Base-by-base conservation (phyloP, 2,329 filamentous ascomycete genomes). In the Blumeriella jaapii region DNA sequence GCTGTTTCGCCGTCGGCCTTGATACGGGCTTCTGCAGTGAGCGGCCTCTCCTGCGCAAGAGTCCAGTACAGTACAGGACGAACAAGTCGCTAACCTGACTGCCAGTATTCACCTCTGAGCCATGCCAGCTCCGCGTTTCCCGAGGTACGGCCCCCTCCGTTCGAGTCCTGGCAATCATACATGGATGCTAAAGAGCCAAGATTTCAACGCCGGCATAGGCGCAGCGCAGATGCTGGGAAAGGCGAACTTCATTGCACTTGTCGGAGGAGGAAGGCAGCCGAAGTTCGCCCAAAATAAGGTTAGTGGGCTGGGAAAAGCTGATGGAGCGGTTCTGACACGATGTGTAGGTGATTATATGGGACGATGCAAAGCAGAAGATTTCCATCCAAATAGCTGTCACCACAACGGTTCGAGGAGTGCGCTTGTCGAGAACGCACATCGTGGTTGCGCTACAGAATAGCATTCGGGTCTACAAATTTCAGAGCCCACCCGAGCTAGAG, bases 271-370 rank as follows among this genome's bases (percentile, higher is more conserved):
- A 31, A 81, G 73, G 50, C 75, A 78, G 40, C 85, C 87, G 34
- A 89, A 89, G 53, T 91, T 85, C 51, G 78, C 85, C 10, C 80
- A 81, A 55, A 93, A 87, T 60, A 93, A 93, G 67, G 83, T 78
- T 50, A 27, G 47, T 38, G 11, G 6, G 4, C 22, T 15, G 5
- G 5, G 5, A 16, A 18, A 15, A 16, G 16, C 10, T 14, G 11
- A 25, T 10, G 17, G 29, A 35, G 9, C 28, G n/a, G 15, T 29
- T 23, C 42, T 52, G 13, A 49, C 34, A 15, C 13, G 27, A 25
- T 41, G 38, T 47, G 15, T 38, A 79, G 74, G 70, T 87, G 31
- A 77, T 93, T 46, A 82, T 96, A 50, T 96, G 87, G 87, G 87
- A 98, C 57, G 85, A 93, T 51, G 69, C 74, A 41, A 82, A 82